phyloP scores from a whole-genome alignment of 331 rosid species.

The Arachis monticola region DNA sequence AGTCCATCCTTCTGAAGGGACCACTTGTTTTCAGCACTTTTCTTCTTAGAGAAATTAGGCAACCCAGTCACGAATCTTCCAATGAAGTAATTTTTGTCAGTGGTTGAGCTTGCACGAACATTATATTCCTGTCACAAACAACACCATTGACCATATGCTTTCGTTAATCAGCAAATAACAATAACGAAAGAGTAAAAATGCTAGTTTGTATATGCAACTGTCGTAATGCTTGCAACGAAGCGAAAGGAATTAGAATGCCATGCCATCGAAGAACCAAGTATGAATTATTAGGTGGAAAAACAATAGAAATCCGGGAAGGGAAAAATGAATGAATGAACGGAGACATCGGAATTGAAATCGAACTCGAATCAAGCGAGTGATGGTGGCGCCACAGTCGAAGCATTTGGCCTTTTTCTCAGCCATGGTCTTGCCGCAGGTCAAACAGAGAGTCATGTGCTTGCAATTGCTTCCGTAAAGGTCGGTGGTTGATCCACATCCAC shows the following conservation, averaged over 20 bases:
- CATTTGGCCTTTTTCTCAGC: conserved; percentile 70
- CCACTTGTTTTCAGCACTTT: conserved; percentile 81
- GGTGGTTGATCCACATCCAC: conserved; percentile 77
- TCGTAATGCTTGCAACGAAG: neutral
- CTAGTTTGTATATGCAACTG: neutral
- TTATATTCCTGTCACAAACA: conserved; percentile 69
- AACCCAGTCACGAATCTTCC: conserved; percentile 78
- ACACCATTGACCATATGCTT: conserved; percentile 9
- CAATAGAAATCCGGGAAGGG: neutral
- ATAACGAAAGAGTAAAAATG: neutral
- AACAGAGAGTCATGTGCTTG: conserved; percentile 86
- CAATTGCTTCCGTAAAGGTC: conserved; percentile 87
- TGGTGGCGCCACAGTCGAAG: conserved; percentile 68
- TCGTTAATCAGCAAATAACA: neutral
- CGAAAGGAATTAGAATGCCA: neutral
- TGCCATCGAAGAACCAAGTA: neutral
- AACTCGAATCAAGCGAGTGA: conserved; percentile 83
- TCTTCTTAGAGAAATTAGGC: conserved; percentile 83
- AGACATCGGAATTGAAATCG: conserved; percentile 26
- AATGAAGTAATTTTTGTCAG: conserved; percentile 73
- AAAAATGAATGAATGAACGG: neutral
- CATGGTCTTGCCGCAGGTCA: conserved; percentile 80
- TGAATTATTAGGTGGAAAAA: neutral
- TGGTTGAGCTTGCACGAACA: conserved; percentile 75
- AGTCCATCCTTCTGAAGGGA: conserved; percentile 77